Conservation (phyloP, 306 rosid species). For the Acacia crassicarpa region DNA sequence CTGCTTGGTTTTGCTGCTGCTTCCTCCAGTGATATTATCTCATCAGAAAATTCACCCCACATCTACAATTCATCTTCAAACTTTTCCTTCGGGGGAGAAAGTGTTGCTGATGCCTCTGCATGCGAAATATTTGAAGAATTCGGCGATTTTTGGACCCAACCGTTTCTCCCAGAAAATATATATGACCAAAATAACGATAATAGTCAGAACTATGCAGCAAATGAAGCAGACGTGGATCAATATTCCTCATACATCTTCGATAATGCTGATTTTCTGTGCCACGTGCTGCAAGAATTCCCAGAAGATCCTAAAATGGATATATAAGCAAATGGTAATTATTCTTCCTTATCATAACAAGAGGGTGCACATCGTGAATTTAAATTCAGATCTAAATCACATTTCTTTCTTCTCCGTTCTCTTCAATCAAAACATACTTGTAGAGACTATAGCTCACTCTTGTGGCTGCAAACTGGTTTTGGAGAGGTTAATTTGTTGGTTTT, state of each 20-base stretch:
- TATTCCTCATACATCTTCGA: conserved; percentile 8
- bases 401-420: not conserved
- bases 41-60: conserved; percentile 42
- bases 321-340: not conserved
- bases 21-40: conserved; percentile 1
- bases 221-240: not conserved
- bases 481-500: not conserved
- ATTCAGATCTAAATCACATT: not conserved
- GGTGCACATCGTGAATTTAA: not conserved
- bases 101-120: conserved; percentile 15
- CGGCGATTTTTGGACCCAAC: conserved; percentile 59
- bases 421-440: not conserved
- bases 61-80: conserved; percentile 8
- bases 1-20: not conserved
- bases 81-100: not conserved
- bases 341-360: not conserved
- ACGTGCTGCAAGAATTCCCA: not conserved
- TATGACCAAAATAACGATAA: not conserved
- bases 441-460: not conserved
- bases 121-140: conserved; percentile 18
- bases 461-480: not conserved
- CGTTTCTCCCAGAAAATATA: conserved; percentile 37
- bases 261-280: conserved; percentile 3
- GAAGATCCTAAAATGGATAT: not conserved
- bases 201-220: not conserved